Percentiles rank a stretch among this genome's conserved stretches.
Evolutionary conservation across 306 rosid species (phyloP).

Genomic region (Gastrolobium villosum): DNA sequence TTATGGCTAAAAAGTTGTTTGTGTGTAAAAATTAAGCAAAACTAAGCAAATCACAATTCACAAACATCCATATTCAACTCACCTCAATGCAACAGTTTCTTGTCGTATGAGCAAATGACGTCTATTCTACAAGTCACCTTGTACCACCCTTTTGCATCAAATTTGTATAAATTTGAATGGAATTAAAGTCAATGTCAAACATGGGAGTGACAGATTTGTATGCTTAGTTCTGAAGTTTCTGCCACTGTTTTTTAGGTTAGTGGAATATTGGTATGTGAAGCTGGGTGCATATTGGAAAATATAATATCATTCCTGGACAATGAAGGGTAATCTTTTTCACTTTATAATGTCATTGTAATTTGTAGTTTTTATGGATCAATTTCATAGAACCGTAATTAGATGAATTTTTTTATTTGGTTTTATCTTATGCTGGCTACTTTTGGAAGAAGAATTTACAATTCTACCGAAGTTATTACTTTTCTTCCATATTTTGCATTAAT

Average conservation of each 20-base stretch:
- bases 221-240: constrained; percentile 48
- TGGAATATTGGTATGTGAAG: constrained; percentile 96
- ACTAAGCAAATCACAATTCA: not conserved
- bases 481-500: constrained; percentile 23
- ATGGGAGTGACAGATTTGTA: constrained; percentile 6
- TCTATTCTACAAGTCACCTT: constrained; percentile 21
- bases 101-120: not conserved
- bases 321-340: constrained; percentile 77
- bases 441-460: constrained; percentile 30
- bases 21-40: constrained; percentile 9
- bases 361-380: constrained; percentile 26
- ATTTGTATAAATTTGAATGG: constrained; percentile 20
- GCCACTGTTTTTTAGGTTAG: constrained; percentile 76
- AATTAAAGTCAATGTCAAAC: constrained; percentile 29
- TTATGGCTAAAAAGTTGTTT: constrained; percentile 25
- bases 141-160: constrained; percentile 21
- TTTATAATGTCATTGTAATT: not conserved
- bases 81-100: constrained; percentile 10
- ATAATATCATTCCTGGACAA: constrained; percentile 81
- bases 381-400: constrained; percentile 8
- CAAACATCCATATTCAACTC: constrained; percentile 6
- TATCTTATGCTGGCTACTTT: constrained; percentile 15
- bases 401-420: not conserved
- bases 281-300: constrained; percentile 96
- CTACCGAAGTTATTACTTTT: constrained; percentile 8